Percentiles rank a stretch among this genome's conserved stretches.
Evolutionary conservation across 352 stramenopile species (phyloP).

Genomic region (Globisporangium heterothallicum): DNA sequence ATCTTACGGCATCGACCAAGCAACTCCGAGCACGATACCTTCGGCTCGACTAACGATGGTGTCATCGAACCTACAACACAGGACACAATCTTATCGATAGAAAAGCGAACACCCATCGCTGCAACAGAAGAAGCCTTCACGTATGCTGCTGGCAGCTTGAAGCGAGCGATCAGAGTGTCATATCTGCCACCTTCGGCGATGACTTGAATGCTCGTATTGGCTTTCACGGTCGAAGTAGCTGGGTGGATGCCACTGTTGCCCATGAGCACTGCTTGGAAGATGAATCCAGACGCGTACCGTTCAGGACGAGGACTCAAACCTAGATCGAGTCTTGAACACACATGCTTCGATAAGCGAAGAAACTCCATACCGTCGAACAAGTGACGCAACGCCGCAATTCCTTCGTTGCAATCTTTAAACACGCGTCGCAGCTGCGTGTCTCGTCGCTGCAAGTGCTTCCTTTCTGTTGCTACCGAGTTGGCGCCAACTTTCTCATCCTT

Average conservation of each 20-base stretch:
- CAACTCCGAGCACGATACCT: conserved; percentile 26
- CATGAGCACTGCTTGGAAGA: conserved; percentile 80
- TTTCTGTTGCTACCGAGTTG: conserved; percentile 14
- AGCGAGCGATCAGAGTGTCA: conserved; percentile 73
- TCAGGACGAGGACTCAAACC: conserved; percentile 71
- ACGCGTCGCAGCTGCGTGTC: conserved; percentile 54
- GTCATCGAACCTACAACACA: conserved; percentile 44
- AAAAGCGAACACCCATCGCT: conserved; percentile 82
- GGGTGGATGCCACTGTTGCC: conserved; percentile 9
- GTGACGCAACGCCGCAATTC: conserved; percentile 49
- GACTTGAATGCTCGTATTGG: conserved; percentile 47
- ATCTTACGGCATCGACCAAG: conserved; percentile 44
- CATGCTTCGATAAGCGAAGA: conserved; percentile 44
- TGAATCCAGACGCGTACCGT: conserved; percentile 72
- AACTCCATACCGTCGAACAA: conserved; percentile 75
- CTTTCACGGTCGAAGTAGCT: conserved; percentile 19
- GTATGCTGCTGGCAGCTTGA: conserved; percentile 77
- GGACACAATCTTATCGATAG: conserved; percentile 82
- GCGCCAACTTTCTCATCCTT: conserved; percentile 9
- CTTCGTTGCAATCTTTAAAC: conserved; percentile 70
- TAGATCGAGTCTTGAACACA: conserved; percentile 69
- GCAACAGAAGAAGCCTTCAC: conserved; percentile 63
- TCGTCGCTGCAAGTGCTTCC: conserved; percentile 63
- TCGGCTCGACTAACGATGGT: conserved; percentile 25
- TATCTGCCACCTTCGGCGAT: conserved; percentile 83